These are phyloP conservation scores for Pichia inconspicua DNA, from an alignment of 1,139 yeast species.

Conservation along the genomic window DNA sequence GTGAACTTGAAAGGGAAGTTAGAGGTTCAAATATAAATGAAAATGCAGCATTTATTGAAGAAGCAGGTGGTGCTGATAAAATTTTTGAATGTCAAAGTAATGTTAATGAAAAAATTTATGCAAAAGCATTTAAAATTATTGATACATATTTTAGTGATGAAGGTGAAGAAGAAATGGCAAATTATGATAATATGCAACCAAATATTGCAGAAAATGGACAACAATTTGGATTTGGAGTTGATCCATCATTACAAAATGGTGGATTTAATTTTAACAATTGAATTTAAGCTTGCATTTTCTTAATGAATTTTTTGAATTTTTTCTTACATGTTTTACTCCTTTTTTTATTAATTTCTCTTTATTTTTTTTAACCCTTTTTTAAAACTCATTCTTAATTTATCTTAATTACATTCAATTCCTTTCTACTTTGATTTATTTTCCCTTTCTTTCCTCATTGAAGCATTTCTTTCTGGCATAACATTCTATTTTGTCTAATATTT, in stretches of 20 bases:
- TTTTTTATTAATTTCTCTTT: conserved; percentile 3
- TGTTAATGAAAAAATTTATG: conserved; percentile 85
- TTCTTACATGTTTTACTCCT: neutral
- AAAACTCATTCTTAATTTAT: too few relatives aligned
- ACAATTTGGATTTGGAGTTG: conserved; percentile 80
- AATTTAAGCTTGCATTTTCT: neutral
- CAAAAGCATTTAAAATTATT: conserved; percentile 83
- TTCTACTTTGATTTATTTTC: too few relatives aligned
- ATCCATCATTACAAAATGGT: conserved; percentile 36
- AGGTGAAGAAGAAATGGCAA: conserved; percentile 46
- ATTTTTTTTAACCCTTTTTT: conserved; percentile 1
- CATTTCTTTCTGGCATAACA: too few relatives aligned
- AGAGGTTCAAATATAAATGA: conserved; percentile 65
- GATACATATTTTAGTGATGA: conserved; percentile 87
- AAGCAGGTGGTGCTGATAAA: conserved; percentile 98
- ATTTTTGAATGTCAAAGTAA: conserved; percentile 89
- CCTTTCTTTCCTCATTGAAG: too few relatives aligned
- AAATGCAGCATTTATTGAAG: conserved; percentile 87
- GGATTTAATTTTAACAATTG: conserved; percentile 39
- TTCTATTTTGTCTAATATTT: too few relatives aligned
- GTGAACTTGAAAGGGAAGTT: conserved; percentile 84
- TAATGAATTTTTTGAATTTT: neutral
- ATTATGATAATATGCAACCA: conserved; percentile 72
- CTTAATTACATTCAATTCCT: too few relatives aligned
- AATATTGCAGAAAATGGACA: conserved; percentile 53